Percentiles rank a stretch among this genome's conserved stretches.
These are phyloP conservation scores for Nepenthes mirabilis DNA, from an alignment of 148 eudicot genomes.

Conservation along the genomic window DNA sequence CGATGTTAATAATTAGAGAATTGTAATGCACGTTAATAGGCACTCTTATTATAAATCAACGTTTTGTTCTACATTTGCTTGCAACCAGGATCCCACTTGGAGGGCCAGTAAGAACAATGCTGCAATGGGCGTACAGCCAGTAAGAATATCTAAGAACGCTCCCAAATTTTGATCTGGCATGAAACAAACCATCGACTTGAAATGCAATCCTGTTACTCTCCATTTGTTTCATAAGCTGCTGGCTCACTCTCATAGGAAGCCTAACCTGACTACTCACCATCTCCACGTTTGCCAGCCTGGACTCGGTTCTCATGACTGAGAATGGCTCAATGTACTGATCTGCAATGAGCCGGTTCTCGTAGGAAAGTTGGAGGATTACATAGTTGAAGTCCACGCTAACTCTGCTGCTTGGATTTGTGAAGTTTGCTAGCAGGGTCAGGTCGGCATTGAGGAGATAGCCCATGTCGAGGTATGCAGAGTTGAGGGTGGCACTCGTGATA, in stretches of 20 bases:
- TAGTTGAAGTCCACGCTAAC: conserved; percentile 53
- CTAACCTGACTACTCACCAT: conserved; percentile 59
- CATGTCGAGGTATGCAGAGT: conserved; percentile 75
- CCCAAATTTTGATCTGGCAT: conserved; percentile 50
- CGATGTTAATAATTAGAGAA: no score
- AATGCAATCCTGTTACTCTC: conserved; percentile 34
- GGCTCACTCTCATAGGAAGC: conserved; percentile 29
- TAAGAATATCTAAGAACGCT: conserved; percentile 46
- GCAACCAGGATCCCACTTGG: conserved; percentile 56
- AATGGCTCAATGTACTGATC: conserved; percentile 50
- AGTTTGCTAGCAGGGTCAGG: conserved; percentile 53
- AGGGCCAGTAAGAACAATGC: conserved; percentile 48
- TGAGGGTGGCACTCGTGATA: conserved; percentile 43
- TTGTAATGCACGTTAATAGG: no score
- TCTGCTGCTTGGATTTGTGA: conserved; percentile 67
- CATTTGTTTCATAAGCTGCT: conserved; percentile 30
- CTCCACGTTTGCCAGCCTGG: conserved; percentile 34
- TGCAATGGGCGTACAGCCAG: conserved; percentile 52
- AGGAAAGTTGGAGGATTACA: conserved; percentile 35
- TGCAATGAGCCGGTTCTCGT: conserved; percentile 30
- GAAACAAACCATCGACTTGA: conserved; percentile 44
- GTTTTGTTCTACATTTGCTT: conserved; percentile 47
- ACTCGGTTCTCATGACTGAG: conserved; percentile 19
- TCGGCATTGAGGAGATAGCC: conserved; percentile 67
- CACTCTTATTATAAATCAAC: conserved; percentile 3